Conservation (phyloP, 352 stramenopile species). For the Phytophthora parvispora region DNA sequence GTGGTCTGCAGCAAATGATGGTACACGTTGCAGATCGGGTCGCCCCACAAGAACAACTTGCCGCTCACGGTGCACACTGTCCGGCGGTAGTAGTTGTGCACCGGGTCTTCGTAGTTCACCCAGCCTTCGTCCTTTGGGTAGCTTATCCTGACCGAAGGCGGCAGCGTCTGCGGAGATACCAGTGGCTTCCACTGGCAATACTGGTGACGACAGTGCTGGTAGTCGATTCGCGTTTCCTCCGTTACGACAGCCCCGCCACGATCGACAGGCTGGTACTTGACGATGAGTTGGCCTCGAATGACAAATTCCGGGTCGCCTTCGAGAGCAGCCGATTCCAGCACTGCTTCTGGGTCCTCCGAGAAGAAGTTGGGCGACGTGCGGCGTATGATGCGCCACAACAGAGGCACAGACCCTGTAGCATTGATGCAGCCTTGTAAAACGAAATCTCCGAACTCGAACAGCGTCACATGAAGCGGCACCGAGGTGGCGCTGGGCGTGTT, state of each 20-base stretch:
- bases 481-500: constrained; percentile 18
- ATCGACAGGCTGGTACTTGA: constrained; percentile 30
- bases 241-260: constrained; percentile 15
- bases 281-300: constrained; percentile 34
- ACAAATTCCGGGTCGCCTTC: constrained; percentile 24
- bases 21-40: constrained; percentile 69
- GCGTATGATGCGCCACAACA: constrained; percentile 54
- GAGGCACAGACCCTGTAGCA: constrained; percentile 18
- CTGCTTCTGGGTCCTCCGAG: constrained; percentile 21
- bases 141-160: background rate
- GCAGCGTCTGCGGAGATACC: constrained; percentile 9
- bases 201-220: constrained; percentile 30
- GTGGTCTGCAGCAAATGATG: constrained; percentile 66
- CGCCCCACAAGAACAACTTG: constrained; percentile 54
- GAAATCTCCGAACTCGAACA: constrained; percentile 40
- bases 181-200: constrained; percentile 39
- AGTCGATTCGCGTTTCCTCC: constrained; percentile 33
- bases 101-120: constrained; percentile 26
- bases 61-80: constrained; percentile 35
- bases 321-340: constrained; percentile 1
- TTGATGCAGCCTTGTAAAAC: constrained; percentile 51
- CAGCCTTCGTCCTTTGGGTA: constrained; percentile 25
- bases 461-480: constrained; percentile 29
- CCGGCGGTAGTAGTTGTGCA: constrained; percentile 29
- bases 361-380: constrained; percentile 12